These are phyloP conservation scores for Lepidium africanum DNA, from an alignment of 345 rosid species.

Conservation along the genomic window DNA sequence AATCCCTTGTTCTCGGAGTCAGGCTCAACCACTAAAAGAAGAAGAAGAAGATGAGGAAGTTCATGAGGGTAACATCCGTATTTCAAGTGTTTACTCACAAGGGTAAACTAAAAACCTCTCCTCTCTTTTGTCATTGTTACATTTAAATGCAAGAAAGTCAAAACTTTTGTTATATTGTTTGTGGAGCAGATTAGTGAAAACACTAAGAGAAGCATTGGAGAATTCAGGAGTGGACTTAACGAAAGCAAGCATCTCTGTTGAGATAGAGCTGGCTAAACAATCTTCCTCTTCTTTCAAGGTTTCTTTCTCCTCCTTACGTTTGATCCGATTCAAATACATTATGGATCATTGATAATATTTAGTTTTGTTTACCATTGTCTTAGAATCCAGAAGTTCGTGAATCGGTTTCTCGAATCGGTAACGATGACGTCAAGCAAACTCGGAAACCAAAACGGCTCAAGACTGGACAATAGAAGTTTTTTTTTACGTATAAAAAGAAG, in stretches of 20 bases:
- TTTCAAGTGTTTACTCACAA: slow-evolving; percentile 81
- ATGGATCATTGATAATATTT: background rate
- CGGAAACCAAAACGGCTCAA: slow-evolving; percentile 29
- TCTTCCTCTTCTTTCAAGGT: slow-evolving; percentile 22
- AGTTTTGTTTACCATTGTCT: background rate
- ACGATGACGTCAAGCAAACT: slow-evolving; percentile 23
- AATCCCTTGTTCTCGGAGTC: slow-evolving; percentile 27
- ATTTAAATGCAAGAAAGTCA: background rate
- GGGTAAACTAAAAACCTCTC: slow-evolving; percentile 41
- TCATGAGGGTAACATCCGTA: slow-evolving; percentile 72
- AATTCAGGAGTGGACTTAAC: slow-evolving; percentile 88
- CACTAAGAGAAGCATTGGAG: slow-evolving; percentile 71
- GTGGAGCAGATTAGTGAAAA: slow-evolving; percentile 59
- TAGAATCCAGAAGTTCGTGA: slow-evolving; percentile 18
- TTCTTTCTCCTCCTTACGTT: background rate
- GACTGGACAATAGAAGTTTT: slow-evolving; percentile 5
- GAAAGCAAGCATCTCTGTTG: slow-evolving; percentile 77
- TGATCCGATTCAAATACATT: background rate
- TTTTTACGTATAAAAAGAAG: background rate
- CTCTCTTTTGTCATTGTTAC: background rate
- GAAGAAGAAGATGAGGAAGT: slow-evolving; percentile 45
- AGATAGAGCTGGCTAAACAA: slow-evolving; percentile 79
- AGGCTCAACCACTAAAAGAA: slow-evolving; percentile 27
- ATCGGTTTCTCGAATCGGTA: slow-evolving; percentile 10
- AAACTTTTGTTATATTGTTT: background rate